Base-by-base conservation (phyloP, 2,329 filamentous ascomycete species). In the Scytalidium lignicola region DNA sequence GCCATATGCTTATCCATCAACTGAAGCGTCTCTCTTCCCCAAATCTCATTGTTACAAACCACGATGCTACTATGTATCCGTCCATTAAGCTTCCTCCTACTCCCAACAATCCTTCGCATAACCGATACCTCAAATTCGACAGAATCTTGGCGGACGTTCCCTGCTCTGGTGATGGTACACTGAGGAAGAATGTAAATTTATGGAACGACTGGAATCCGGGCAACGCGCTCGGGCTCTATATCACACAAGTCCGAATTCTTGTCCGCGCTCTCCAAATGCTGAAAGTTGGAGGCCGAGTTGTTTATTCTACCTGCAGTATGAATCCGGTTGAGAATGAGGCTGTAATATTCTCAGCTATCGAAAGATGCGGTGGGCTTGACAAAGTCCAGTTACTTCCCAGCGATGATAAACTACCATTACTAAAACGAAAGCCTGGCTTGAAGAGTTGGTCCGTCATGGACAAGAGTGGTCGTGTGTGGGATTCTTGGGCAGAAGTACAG, bases 261-360 rank as follows among this genome's bases (percentile, higher is more conserved):
- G 88, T 95, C 49, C 85, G 93, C 53, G 89, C 93, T 26, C 76
- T 99, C 46, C 92, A 97, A 71, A 90, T 99, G 83, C 81, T 99
- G 57, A 97, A 96, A 74, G 86, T 90, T 49, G 92, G 93, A 39
- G 93, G 93, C 46, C 83, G 91, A 55, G 88, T 97, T 22, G 92
- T 99, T 46, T 99, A 97, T 73, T 97, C 92, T 2, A 99, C 93
- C 18, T 99, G 93, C 77, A 96, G 90, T 68, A 90, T 99, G 88
- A 99, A 99, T 70, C 93, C 93, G 0, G 83, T 97, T 22, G 93
- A 99, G 74, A 96, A 99, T 63, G 93, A 99, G 70, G 86, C 93
- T 6, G 90, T 97, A 15, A 75, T 99, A 52, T 83, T 88, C 1
- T 85, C 86, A 21, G 93, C 93, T 10, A 91, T 99, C 59, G 86